Percentiles rank a stretch among this genome's conserved stretches.
phyloP scores from a whole-genome alignment of 495 filamentous ascomycete species.

The Lophium mytilinum region DNA sequence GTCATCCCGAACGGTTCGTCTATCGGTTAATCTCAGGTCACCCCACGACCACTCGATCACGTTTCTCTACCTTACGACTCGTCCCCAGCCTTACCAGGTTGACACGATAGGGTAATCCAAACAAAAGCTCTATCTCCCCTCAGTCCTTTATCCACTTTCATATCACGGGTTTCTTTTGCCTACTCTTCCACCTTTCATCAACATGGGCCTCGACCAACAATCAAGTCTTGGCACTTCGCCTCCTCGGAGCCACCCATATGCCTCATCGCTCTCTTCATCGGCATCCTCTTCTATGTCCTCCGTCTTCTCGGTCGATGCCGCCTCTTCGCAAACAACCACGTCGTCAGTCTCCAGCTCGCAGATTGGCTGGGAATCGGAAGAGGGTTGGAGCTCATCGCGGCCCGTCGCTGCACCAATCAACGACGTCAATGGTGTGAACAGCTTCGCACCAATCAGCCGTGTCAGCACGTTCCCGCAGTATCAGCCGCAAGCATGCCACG shows the following conservation, averaged over 20 bases:
- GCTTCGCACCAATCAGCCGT: conserved; percentile 17
- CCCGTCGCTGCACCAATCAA: not conserved
- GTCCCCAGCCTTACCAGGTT: conserved; percentile 10
- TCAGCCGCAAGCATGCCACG: conserved; percentile 17
- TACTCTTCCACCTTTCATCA: conserved; percentile 2
- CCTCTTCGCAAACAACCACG: conserved; percentile 48
- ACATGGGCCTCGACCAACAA: conserved; percentile 20
- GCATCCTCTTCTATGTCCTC: conserved; percentile 68
- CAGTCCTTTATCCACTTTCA: conserved; percentile 16
- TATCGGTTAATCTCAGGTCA: conserved; percentile 25
- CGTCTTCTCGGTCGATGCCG: conserved; percentile 68
- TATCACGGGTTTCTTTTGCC: conserved; percentile 4
- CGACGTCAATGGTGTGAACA: not conserved
- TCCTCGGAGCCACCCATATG: conserved; percentile 44
- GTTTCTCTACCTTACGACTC: conserved; percentile 6
- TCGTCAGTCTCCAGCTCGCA: conserved; percentile 27
- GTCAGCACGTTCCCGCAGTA: conserved; percentile 21
- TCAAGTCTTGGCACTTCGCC: conserved; percentile 19
- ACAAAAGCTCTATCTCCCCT: conserved; percentile 17
- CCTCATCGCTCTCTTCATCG: conserved; percentile 58
- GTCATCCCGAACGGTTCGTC: conserved; percentile 24
- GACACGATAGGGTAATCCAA: conserved; percentile 10
- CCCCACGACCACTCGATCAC: conserved; percentile 24
- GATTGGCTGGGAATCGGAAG: conserved; percentile 19
- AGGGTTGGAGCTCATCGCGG: conserved; percentile 14